Conservation (phyloP, 2,329 filamentous ascomycete genomes). For the Xylariaceae sp. region DNA sequence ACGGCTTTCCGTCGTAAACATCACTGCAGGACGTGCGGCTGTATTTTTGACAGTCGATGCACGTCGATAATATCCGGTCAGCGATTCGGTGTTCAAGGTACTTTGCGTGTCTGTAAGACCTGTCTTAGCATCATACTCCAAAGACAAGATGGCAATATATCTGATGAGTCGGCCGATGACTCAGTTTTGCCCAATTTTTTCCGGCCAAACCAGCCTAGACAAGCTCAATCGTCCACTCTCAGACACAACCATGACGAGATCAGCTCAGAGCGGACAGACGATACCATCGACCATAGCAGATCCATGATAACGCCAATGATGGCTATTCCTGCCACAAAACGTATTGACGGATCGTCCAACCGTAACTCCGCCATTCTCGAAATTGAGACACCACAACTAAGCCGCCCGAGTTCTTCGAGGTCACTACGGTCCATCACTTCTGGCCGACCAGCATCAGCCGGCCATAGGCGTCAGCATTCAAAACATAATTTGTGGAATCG, state of each 20-base stretch:
- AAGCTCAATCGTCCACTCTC: constrained; percentile 30
- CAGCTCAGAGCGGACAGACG: constrained; percentile 40
- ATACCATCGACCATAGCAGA: constrained; percentile 44
- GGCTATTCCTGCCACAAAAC: constrained; percentile 63
- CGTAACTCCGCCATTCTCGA: constrained; percentile 86
- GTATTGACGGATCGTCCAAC: constrained; percentile 70
- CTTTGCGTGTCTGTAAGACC: constrained; percentile 84
- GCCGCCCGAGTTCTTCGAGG: constrained; percentile 88
- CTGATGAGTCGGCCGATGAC: constrained; percentile 80
- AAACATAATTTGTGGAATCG: constrained; percentile 79
- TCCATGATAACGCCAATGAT: constrained; percentile 66
- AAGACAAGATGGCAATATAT: constrained; percentile 79
- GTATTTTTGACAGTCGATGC: constrained; percentile 96
- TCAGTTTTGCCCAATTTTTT: constrained; percentile 64
- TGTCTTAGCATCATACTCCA: constrained; percentile 89
- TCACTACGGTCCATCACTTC: constrained; percentile 73
- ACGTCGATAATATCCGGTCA: constrained; percentile 86
- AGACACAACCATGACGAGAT: constrained; percentile 39
- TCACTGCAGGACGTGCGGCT: constrained; percentile 93
- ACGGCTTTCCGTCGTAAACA: constrained; percentile 94
- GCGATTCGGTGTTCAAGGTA: constrained; percentile 80
- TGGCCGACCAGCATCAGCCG: constrained; percentile 69
- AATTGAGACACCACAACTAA: constrained; percentile 78
- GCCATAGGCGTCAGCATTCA: constrained; percentile 82
- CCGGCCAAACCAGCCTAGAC: constrained; percentile 49